Evolutionary conservation across 371 early-diverging fungal genomes (phyloP), one percentile per base, ranked within the genome.

Genomic region (Actinomortierella ambigua): DNA sequence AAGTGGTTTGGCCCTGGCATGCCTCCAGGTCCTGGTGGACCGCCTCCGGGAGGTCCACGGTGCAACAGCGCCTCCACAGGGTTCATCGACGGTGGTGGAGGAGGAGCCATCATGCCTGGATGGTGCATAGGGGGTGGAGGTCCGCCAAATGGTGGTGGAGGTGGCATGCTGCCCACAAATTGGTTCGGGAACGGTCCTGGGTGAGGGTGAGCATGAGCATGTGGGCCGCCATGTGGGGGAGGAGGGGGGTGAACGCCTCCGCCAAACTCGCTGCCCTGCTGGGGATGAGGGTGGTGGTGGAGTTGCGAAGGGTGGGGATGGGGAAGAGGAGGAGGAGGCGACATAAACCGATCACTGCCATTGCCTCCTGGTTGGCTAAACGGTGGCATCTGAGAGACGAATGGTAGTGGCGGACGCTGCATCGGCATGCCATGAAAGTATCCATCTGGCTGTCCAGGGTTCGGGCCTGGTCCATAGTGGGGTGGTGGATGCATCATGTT

Each of bases 81-180:
- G 29, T 69, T 69, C 69, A 69, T 64, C 6, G 69, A 63, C 11
- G 34, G 34, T 34, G 69, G 66, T n/a, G n/a, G n/a, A n/a, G n/a
- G n/a, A n/a, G n/a, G n/a, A n/a, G n/a, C n/a, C 61, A 76, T 75
- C 79, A 78, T 78, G 24, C 61, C 63, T 17, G 73, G 75, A n/a
- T n/a, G n/a, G 43, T 77, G 78, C 69, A 75, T 73, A 23, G 77
- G 77, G 14, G 57, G 59, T 23, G 77, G 77, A n/a, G 57, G 59
- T 1, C 67, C 57, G 24, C 78, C 63, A 71, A 60, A 68, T 28
- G 80, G 63, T 59, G 73, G 27, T 53, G n/a, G 71, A 13, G 60
- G 65, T 39, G 66, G 75, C 73, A 79, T 75, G 20, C 28, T 53
- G 13, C 70, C 75, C 2, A 67, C 69, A 55, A 68, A 64, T 50